phyloP scores from a whole-genome alignment of 2,329 filamentous ascomycete genomes.

The Fonsecaea pedrosoi region DNA sequence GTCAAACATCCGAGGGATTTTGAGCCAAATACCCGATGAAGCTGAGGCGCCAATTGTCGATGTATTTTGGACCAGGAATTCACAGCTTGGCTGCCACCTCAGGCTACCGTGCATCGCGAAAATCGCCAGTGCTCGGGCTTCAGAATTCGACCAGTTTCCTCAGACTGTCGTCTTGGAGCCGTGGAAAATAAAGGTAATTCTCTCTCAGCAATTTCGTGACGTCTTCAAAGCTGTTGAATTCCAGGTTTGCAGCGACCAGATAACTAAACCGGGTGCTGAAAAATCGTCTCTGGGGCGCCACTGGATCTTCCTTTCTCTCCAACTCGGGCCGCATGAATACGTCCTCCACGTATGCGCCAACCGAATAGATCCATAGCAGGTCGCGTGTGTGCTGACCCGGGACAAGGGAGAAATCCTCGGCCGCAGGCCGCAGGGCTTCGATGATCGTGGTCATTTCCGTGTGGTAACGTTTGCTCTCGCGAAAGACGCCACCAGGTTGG shows the following conservation, averaged over 20 bases:
- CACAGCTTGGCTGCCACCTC: neutral
- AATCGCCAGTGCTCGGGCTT: neutral
- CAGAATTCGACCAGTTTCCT: constrained; percentile 14
- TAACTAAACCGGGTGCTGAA: constrained; percentile 14
- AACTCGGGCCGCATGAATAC: constrained; percentile 13
- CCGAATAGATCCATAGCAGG: constrained; percentile 16
- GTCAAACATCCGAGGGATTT: neutral
- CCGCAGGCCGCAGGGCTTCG: constrained; percentile 6
- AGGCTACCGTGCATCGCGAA: neutral
- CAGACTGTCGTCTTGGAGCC: constrained; percentile 12
- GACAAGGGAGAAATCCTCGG: constrained; percentile 10
- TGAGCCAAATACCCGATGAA: neutral
- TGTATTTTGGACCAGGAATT: neutral
- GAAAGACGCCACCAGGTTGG: constrained; percentile 9
- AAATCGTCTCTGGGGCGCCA: neutral
- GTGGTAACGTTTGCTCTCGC: constrained; percentile 14
- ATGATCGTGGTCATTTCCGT: constrained; percentile 12
- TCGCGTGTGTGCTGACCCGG: neutral
- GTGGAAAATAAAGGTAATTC: constrained; percentile 15
- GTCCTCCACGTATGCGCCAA: constrained; percentile 12
- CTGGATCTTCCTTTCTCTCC: constrained; percentile 2
- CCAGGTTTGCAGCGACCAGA: constrained; percentile 11
- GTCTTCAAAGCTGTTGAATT: constrained; percentile 15
- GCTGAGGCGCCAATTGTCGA: neutral
- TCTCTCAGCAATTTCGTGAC: constrained; percentile 10